Percentiles rank a stretch among this genome's conserved stretches.
phyloP scores from a whole-genome alignment of 1,284 basidiomycete genomes.

The Cutaneotrichosporon sp. region DNA sequence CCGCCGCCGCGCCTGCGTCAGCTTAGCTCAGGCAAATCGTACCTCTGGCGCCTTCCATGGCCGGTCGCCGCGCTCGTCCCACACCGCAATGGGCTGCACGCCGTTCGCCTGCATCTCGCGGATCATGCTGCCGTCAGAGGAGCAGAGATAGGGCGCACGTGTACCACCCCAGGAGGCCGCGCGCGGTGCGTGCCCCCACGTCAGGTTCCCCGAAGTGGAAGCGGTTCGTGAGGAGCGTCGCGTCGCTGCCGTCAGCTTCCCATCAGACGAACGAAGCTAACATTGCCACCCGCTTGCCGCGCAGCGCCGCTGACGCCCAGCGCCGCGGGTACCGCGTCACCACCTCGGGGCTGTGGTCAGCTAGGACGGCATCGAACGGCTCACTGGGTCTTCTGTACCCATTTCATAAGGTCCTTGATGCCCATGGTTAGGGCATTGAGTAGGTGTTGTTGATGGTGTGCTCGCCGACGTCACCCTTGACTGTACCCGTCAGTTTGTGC shows the following conservation, averaged over 20 bases:
- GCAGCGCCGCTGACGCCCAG: conserved; percentile 40
- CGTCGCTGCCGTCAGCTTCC: conserved; percentile 38
- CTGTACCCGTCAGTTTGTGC: background rate
- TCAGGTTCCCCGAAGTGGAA: conserved; percentile 45
- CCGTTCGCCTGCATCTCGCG: conserved; percentile 38
- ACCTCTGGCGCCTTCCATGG: conserved; percentile 53
- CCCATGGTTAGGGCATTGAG: conserved; percentile 35
- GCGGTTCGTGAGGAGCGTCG: conserved; percentile 49
- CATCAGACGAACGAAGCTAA: conserved; percentile 18
- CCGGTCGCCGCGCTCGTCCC: conserved; percentile 48
- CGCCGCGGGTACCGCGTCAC: conserved; percentile 32
- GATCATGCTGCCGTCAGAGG: conserved; percentile 39
- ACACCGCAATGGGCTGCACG: conserved; percentile 48
- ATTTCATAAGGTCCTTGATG: conserved; percentile 41
- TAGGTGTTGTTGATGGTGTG: background rate
- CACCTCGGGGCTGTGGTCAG: conserved; percentile 34
- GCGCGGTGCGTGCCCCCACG: conserved; percentile 30
- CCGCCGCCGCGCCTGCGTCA: conserved; percentile 25
- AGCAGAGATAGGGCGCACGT: conserved; percentile 32
- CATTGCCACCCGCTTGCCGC: conserved; percentile 48
- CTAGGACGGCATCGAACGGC: background rate
- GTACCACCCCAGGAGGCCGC: conserved; percentile 49
- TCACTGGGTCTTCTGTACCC: conserved; percentile 43
- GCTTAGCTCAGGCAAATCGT: conserved; percentile 7
- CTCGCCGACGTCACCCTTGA: background rate